Conservation (phyloP, 352 stramenopile species). For the Phytophthora pisi region DNA sequence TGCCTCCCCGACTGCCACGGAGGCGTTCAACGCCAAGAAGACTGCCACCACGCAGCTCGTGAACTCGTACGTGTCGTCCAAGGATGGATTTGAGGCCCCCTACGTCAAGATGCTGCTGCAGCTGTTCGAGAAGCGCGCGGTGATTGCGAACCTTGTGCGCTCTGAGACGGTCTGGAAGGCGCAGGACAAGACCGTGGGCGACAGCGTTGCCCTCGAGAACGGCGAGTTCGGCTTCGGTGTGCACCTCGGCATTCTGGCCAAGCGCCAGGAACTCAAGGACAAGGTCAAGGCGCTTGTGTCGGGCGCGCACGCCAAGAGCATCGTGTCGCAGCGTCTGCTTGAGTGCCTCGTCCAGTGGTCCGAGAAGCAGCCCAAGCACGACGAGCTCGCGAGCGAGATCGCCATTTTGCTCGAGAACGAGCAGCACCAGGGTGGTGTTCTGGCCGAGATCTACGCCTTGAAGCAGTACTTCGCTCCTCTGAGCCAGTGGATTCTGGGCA, state of each 20-base stretch:
- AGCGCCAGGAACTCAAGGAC: slow-evolving; percentile 73
- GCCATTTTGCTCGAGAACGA: slow-evolving; percentile 68
- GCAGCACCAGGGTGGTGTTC: slow-evolving; percentile 42
- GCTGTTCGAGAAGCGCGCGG: slow-evolving; percentile 71
- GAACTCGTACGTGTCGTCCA: slow-evolving; percentile 59
- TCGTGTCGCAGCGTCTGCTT: slow-evolving; percentile 55
- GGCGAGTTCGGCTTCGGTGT: slow-evolving; percentile 81
- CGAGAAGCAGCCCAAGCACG: slow-evolving; percentile 57
- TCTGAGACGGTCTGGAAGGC: slow-evolving; percentile 74
- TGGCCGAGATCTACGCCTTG: slow-evolving; percentile 55
- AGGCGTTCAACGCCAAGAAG: slow-evolving; percentile 35
- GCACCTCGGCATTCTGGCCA: slow-evolving; percentile 69
- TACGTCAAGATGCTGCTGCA: slow-evolving; percentile 86
- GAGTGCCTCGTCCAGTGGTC: slow-evolving; percentile 55
- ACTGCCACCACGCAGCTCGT: slow-evolving; percentile 48
- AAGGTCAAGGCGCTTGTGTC: slow-evolving; percentile 56
- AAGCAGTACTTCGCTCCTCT: slow-evolving; percentile 70
- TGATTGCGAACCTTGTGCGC: slow-evolving; percentile 76
- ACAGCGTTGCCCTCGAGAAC: slow-evolving; percentile 56
- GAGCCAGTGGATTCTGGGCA: slow-evolving; percentile 84
- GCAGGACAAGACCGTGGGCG: slow-evolving; percentile 38
- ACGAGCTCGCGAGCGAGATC: slow-evolving; percentile 71
- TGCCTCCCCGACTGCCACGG: slow-evolving; percentile 32
- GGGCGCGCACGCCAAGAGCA: slow-evolving; percentile 24
- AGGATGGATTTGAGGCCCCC: slow-evolving; percentile 66